Evolutionary conservation across 768 basidiomycete genomes (phyloP), one percentile per base, ranked within the genome.

Genomic region (Rhizopogon rudus): DNA sequence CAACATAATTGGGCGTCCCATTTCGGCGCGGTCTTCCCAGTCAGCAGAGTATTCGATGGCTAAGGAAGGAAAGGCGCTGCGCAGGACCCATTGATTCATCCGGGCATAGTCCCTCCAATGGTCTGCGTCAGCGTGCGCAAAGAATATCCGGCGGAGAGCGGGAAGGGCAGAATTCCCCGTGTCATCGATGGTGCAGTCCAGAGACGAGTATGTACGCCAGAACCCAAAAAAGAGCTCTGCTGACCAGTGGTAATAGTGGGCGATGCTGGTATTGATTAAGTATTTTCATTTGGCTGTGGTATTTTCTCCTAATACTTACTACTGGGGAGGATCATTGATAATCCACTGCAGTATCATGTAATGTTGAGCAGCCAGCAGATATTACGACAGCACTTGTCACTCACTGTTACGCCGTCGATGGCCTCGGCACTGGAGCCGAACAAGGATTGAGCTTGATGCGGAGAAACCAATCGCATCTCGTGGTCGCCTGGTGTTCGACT

Each of bases 171-270:
- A 90, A 45, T 80, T 79, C 7, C 91, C 93, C 44, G 77, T 71
- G 0, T 80, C 60, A 2, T 83, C 70, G 51, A 95, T 93, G 20
- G 69, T 71, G 1, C 81, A 80, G 66, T 94, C 92, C 10, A 96
- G 75, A 2, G 90, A 84, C 33, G 91, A 81, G 68, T 95, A 96
- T 0, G 93, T 85, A 7, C 92, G 81, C 94, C 94, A 96, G 62
- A 95, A 82, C 40, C 94, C 94, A 60, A 92, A 91, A 74, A 90
- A 87, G 17, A 94, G 81, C 65, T 98, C 94, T 4, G 94, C 93
- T 33, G 88, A 83, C 83, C 90, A 94, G 64, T 98, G 93, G 67
- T 93, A 96, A 67, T 95, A 96, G 70, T 96, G 93, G 1, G 88
- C 88, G 54, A 96, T 80, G 71, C 90, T 92, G 45, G 28, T 8